These are phyloP conservation scores for Cytospora chrysosperma DNA, from an alignment of 2,329 filamentous ascomycete species.

Conservation along the genomic window DNA sequence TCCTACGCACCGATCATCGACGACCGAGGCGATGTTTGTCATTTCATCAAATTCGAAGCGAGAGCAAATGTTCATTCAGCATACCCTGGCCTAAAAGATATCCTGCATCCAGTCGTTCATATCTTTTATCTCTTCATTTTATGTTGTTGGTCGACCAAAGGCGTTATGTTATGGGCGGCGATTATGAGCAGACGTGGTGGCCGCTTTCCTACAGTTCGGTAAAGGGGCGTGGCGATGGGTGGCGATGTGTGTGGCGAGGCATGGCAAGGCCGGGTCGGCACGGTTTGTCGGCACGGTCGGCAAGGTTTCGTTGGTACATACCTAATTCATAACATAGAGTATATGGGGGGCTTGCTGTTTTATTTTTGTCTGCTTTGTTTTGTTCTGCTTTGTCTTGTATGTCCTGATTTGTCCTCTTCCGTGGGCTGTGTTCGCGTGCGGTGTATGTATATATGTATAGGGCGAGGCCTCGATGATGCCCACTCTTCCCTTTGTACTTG, in stretches of 20 bases:
- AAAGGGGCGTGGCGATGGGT: not conserved
- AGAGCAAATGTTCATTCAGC: not conserved
- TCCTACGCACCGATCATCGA: too few relatives aligned
- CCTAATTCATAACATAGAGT: slow-evolving; percentile 5
- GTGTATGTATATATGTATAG: too few relatives aligned
- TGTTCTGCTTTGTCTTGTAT: slow-evolving; percentile 5
- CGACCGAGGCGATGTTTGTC: too few relatives aligned
- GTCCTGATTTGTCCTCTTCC: not conserved
- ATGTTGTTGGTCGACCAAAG: slow-evolving; percentile 1
- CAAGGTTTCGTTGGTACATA: slow-evolving; percentile 4
- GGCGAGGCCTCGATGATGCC: not conserved
- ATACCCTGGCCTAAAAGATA: not conserved
- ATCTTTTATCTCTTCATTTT: not conserved
- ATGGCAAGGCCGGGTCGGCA: not conserved
- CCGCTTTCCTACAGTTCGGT: not conserved
- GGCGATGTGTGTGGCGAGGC: not conserved
- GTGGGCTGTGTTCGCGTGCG: not conserved
- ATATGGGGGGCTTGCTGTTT: not conserved
- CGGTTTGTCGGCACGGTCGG: too few relatives aligned
- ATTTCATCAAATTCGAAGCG: not conserved
- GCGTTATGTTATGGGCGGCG: slow-evolving; percentile 10
- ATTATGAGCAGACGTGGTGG: not conserved
- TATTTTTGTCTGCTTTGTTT: not conserved
- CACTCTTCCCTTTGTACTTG: not conserved
- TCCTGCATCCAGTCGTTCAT: not conserved